Conservation (phyloP, 2,329 filamentous ascomycete species). For the Zelopaecilomyces penicillatus region DNA sequence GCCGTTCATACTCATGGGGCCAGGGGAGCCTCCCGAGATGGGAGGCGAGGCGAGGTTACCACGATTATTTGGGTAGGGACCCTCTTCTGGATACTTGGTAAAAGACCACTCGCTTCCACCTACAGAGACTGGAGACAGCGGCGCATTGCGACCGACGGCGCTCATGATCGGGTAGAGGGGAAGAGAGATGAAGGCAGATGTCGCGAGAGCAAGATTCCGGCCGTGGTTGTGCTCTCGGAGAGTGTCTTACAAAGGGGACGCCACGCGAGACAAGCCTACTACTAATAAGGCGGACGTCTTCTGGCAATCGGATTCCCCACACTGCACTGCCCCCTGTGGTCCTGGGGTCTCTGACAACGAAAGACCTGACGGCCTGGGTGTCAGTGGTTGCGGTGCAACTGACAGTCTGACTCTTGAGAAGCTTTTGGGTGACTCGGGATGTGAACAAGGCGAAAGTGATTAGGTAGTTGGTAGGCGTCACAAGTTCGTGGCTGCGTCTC, state of each 20-base stretch:
- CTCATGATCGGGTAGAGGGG: constrained; percentile 46
- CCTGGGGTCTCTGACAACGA: too few species aligned
- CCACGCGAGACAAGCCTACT: constrained; percentile 5
- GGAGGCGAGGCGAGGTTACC: constrained; percentile 61
- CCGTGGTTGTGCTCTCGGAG: constrained; percentile 3
- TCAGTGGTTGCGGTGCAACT: too few species aligned
- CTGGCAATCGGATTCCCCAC: constrained; percentile 10
- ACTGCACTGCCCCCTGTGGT: constrained; percentile 13
- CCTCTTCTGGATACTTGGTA: constrained; percentile 56
- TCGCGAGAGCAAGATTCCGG: constrained; percentile 18
- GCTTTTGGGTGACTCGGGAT: too few species aligned
- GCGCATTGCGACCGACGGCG: constrained; percentile 54
- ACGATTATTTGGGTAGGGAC: constrained; percentile 44
- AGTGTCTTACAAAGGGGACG: constrained; percentile 15
- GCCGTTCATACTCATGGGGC: constrained; percentile 50
- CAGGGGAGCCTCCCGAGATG: constrained; percentile 54
- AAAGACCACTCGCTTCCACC: constrained; percentile 78
- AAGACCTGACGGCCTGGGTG: too few species aligned
- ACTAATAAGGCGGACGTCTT: constrained; percentile 2
- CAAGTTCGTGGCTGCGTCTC: too few species aligned
- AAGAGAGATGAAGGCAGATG: constrained; percentile 12
- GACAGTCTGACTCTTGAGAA: too few species aligned
- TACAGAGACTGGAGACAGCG: constrained; percentile 74
- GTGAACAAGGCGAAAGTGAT: too few species aligned
- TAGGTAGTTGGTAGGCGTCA: too few species aligned